Base-by-base conservation (phyloP, 306 rosid genomes). In the Oxytropis ochrocephala region DNA sequence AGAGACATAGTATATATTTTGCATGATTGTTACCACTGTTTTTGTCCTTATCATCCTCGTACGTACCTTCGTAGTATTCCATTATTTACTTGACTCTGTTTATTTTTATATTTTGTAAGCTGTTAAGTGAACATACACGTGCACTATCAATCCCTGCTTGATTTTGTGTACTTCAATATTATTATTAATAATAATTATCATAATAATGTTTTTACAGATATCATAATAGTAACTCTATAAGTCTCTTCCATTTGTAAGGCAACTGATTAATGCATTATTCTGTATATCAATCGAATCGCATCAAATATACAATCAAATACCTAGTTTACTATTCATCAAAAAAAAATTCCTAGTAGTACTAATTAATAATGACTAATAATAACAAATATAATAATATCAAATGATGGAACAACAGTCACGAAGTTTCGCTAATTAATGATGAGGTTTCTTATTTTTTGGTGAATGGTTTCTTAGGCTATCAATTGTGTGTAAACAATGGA, bases 91-190 rank as follows among this genome's bases (percentile, higher is more conserved):
- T 70, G 67, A 33, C 36, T 65, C 72, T 78, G 9, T 21, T 35
- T 21, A 24, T 35, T 33, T 9, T 18, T 36, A 17, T 65, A 3
- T 17, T 30, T n/a, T n/a, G n/a, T n/a, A n/a, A n/a, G 72, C 73
- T 54, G 2, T 54, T 63, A 73, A 53, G 48, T 33, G 18, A 70
- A 63, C 57, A 77, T 46, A 63, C 81, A 70, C 67, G 59, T 70
- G 76, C 41, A 67, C 61, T 43, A 7, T 48, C 21, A 65, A 56
- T 19, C 17, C 11, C 14, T 5, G 8, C 29, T 43, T 6, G 19
- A 11, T 38, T 27, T 52, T 32, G 18, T 69, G 12, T 38, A 14
- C 67, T n/a, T n/a, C n/a, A n/a, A 29, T 21, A 50, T 51, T 16
- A 27, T 43, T 27, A 24, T 1, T 1, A 2, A 1, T 24, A 24